These are phyloP conservation scores for Alternaria arborescens DNA, from an alignment of 2,329 filamentous ascomycete species.

Conservation along the genomic window DNA sequence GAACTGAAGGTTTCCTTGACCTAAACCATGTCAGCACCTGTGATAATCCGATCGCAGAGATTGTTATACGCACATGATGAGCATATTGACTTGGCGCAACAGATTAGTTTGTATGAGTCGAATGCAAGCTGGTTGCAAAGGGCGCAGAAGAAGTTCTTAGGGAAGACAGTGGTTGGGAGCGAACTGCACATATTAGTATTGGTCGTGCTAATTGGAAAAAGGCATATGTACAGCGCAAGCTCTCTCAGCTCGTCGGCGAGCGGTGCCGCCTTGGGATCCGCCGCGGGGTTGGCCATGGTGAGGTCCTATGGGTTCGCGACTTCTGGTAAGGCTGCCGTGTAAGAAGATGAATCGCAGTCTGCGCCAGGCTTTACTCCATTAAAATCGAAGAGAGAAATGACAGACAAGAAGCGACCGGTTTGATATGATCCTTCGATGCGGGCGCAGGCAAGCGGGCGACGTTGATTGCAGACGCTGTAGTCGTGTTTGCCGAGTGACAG, in stretches of 20 bases:
- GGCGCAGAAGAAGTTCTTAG: constrained; percentile 94
- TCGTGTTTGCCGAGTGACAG: constrained; percentile 25
- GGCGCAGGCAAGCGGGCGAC: constrained; percentile 11
- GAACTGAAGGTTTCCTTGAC: constrained; percentile 61
- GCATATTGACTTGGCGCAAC: constrained; percentile 95
- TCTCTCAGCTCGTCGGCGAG: constrained; percentile 47
- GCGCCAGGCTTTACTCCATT: constrained; percentile 34
- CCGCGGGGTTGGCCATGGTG: constrained; percentile 40
- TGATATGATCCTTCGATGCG: constrained; percentile 2
- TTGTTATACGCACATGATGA: constrained; percentile 74
- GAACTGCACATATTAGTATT: constrained; percentile 63
- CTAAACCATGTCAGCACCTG: constrained; percentile 27
- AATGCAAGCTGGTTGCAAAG: constrained; percentile 90
- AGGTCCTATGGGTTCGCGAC: constrained; percentile 27
- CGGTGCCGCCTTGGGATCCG: constrained; percentile 43
- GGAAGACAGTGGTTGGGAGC: constrained; percentile 82
- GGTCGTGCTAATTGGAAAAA: background rate
- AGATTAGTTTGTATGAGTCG: constrained; percentile 89
- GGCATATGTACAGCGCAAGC: constrained; percentile 39
- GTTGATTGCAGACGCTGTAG: constrained; percentile 16
- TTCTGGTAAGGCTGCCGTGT: constrained; percentile 34
- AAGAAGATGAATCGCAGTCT: constrained; percentile 19
- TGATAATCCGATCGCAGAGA: too few relatives aligned
- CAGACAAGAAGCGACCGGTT: constrained; percentile 3
- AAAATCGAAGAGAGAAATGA: constrained; percentile 9